phyloP scores from a whole-genome alignment of 495 filamentous ascomycete genomes.

The Pyrenopolyporus hunteri region DNA sequence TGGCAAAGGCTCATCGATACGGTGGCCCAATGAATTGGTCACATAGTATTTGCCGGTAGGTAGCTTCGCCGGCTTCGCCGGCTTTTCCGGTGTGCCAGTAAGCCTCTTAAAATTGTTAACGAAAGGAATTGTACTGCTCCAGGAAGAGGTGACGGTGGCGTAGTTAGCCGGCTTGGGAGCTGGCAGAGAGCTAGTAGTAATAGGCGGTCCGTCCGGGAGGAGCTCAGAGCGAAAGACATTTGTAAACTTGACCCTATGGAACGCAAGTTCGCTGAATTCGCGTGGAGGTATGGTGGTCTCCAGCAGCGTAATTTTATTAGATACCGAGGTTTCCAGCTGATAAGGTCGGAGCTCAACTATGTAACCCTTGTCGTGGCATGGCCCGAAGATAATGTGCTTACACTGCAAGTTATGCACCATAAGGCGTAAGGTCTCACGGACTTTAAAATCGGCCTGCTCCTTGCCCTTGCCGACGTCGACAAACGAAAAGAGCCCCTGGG shows the following conservation, averaged over 20 bases:
- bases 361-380: conserved; percentile 68
- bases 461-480: conserved; percentile 67
- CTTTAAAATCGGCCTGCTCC: conserved; percentile 66
- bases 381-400: conserved; percentile 70
- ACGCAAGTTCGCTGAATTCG: conserved; percentile 40
- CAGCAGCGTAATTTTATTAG: conserved; percentile 35
- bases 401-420: conserved; percentile 67
- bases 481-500: conserved; percentile 65
- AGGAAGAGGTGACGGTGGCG: not conserved
- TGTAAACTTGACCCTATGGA: conserved; percentile 38
- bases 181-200: not conserved
- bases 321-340: conserved; percentile 36
- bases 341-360: conserved; percentile 54
- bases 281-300: conserved; percentile 45
- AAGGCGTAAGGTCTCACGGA: conserved; percentile 56
- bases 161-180: not conserved
- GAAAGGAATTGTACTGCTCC: not conserved
- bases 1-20: conserved; percentile 44
- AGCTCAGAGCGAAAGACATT: conserved; percentile 47
- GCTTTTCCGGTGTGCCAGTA: not conserved
- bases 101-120: conserved; percentile 1
- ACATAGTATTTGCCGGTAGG: conserved; percentile 27
- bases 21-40: conserved; percentile 42
- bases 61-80: not conserved
- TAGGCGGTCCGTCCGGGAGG: conserved; percentile 17